Conservation (phyloP, 2,329 filamentous ascomycete species). For the Zasmidium citrigriseum region DNA sequence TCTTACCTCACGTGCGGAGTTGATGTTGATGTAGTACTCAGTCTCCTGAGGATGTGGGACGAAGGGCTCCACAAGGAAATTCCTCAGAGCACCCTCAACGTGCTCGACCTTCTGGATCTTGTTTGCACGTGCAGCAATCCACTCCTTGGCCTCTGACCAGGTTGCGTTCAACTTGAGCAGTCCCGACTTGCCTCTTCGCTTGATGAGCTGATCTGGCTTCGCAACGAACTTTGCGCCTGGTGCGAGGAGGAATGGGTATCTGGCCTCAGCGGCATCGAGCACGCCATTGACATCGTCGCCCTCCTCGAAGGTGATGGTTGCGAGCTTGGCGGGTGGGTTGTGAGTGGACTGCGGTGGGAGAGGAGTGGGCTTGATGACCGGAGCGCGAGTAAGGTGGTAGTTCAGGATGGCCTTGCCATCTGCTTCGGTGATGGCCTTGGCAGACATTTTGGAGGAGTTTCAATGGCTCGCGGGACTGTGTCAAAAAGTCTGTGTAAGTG, state of each 20-base stretch:
- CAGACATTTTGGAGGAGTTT: slow-evolving; percentile 67
- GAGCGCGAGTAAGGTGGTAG: slow-evolving; percentile 98
- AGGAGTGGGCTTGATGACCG: slow-evolving; percentile 96
- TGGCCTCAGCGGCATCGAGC: slow-evolving; percentile 92
- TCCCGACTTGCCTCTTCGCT: slow-evolving; percentile 98
- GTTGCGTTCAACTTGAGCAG: slow-evolving; percentile 95
- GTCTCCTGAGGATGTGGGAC: slow-evolving; percentile 93
- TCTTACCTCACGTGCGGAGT: slow-evolving; percentile 98
- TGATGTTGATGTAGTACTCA: slow-evolving; percentile 99
- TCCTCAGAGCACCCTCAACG: slow-evolving; percentile 81
- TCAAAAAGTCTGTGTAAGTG: slow-evolving; percentile 24
- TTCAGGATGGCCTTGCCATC: slow-evolving; percentile 99
- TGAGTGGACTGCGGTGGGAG: slow-evolving; percentile 81
- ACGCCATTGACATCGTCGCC: slow-evolving; percentile 79
- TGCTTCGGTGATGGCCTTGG: slow-evolving; percentile 97
- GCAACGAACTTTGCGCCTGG: slow-evolving; percentile 89
- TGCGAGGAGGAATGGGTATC: slow-evolving; percentile 91
- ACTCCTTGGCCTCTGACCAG: slow-evolving; percentile 90
- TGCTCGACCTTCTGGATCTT: slow-evolving; percentile 94
- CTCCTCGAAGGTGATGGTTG: slow-evolving; percentile 89
- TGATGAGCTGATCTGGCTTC: slow-evolving; percentile 99
- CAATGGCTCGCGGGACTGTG: not conserved
- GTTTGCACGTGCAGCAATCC: slow-evolving; percentile 88
- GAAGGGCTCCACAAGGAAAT: slow-evolving; percentile 98
- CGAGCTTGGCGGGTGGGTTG: slow-evolving; percentile 89